A percentile compares a stretch with the other conserved stretches of the same genome.
Evolutionary conservation across 2,329 filamentous ascomycete species (phyloP).

Genomic region (Alternaria tenuissima): DNA sequence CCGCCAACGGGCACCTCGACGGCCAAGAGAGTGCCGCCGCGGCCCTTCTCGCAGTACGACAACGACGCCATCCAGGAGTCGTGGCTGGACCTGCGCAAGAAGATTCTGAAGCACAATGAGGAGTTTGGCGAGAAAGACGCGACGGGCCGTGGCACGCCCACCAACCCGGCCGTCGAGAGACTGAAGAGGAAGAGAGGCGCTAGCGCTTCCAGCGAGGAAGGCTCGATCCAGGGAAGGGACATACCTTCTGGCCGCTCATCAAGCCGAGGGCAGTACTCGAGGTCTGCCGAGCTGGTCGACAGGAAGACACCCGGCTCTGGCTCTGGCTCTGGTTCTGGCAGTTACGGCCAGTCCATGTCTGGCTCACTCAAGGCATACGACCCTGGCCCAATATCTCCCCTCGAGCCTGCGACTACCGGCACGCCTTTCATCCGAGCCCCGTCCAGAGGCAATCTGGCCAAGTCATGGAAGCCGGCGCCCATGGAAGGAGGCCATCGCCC

Average conservation of each 20-base stretch:
- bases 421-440: conserved; percentile 62
- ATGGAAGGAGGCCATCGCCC: conserved; percentile 44
- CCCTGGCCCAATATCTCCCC: conserved; percentile 38
- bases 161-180: conserved; percentile 45
- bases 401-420: conserved; percentile 53
- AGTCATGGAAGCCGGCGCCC: conserved; percentile 32
- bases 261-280: conserved; percentile 38
- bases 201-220: conserved; percentile 37
- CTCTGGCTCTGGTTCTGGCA: conserved; percentile 35
- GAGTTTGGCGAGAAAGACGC: conserved; percentile 48
- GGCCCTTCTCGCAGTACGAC: conserved; percentile 81
- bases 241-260: conserved; percentile 36
- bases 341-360: conserved; percentile 29
- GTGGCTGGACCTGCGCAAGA: conserved; percentile 70
- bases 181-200: conserved; percentile 47
- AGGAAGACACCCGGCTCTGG: conserved; percentile 36
- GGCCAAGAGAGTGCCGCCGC: conserved; percentile 67
- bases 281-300: conserved; percentile 38
- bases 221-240: conserved; percentile 35
- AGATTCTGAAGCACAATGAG: conserved; percentile 56
- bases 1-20: conserved; percentile 57
- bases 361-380: conserved; percentile 45
- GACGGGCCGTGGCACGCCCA: conserved; percentile 31
- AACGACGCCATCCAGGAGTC: conserved; percentile 81
- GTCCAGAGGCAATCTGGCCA: conserved; percentile 50